Conservation (phyloP, 768 basidiomycete genomes). For the Thelephora ganbajun region DNA sequence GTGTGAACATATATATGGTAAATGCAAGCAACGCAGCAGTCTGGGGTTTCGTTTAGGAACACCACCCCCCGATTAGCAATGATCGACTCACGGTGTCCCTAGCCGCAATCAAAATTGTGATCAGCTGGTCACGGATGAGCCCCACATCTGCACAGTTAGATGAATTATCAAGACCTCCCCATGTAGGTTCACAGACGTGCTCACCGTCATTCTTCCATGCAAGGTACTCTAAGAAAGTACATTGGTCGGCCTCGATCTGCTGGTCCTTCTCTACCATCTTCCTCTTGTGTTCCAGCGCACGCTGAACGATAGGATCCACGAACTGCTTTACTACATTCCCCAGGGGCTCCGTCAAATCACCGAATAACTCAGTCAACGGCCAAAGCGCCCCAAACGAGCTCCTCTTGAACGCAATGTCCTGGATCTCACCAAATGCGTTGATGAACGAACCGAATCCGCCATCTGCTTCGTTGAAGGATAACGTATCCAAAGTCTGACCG, state of each 20-base stretch:
- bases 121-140: slow-evolving; percentile 61
- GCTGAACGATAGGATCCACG: slow-evolving; percentile 50
- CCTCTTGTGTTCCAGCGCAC: slow-evolving; percentile 33
- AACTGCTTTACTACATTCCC: slow-evolving; percentile 23
- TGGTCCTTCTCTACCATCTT: slow-evolving; percentile 24
- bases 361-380: slow-evolving; percentile 27
- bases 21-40: slow-evolving; percentile 60
- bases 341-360: slow-evolving; percentile 23
- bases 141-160: slow-evolving; percentile 31
- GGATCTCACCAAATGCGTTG: not conserved
- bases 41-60: slow-evolving; percentile 19
- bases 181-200: not conserved
- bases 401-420: not conserved
- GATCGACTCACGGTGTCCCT: slow-evolving; percentile 53
- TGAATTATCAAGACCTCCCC: not conserved
- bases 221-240: slow-evolving; percentile 56
- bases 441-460: too few species aligned
- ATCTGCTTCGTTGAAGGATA: too few species aligned
- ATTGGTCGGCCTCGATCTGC: slow-evolving; percentile 28
- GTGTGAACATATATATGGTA: slow-evolving; percentile 54
- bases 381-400: slow-evolving; percentile 12
- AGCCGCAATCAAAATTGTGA: slow-evolving; percentile 65
- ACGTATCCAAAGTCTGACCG: slow-evolving; percentile 42
- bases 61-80: not conserved
- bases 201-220: slow-evolving; percentile 51